Evolutionary conservation across 495 filamentous ascomycete genomes (phyloP).

Genomic region (Podospora appendiculata): DNA sequence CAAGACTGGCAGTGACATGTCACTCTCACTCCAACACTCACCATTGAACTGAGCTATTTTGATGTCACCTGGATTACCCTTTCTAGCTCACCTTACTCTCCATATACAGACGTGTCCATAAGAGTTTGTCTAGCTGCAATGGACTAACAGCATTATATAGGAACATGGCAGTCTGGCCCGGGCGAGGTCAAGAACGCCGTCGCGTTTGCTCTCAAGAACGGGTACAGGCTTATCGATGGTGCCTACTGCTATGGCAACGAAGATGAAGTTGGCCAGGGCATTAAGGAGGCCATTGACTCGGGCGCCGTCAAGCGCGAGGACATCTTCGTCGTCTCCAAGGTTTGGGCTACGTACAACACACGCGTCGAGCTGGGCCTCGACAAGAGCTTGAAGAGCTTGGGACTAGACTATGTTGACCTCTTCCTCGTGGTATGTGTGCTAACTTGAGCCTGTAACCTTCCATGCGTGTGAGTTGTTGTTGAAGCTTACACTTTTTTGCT

Average conservation of each 20-base stretch:
- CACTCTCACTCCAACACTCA: too few species aligned
- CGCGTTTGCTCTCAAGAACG: conserved; percentile 46
- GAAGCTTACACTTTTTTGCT: conserved; percentile 11
- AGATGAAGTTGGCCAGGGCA: conserved; percentile 46
- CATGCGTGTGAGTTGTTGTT: neutral
- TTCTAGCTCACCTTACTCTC: too few species aligned
- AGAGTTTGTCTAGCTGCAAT: too few species aligned
- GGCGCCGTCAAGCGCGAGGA: conserved; percentile 68
- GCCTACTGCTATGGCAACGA: conserved; percentile 55
- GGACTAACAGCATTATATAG: conserved; percentile 20
- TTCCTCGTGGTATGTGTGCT: conserved; percentile 45
- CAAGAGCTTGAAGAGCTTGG: conserved; percentile 60
- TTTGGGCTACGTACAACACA: conserved; percentile 73
- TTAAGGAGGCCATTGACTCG: conserved; percentile 54
- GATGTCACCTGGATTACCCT: too few species aligned
- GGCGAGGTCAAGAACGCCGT: conserved; percentile 53
- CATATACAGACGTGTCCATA: too few species aligned
- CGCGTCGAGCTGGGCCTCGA: conserved; percentile 61
- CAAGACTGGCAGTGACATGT: neutral
- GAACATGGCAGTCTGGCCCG: conserved; percentile 67
- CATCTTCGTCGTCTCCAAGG: conserved; percentile 75
- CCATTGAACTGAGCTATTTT: too few species aligned
- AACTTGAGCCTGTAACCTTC: too few species aligned
- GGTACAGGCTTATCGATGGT: conserved; percentile 58
- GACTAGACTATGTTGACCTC: conserved; percentile 75